These are phyloP conservation scores for Colletotrichum tabaci DNA, from an alignment of 2,329 filamentous ascomycete species.

Conservation along the genomic window DNA sequence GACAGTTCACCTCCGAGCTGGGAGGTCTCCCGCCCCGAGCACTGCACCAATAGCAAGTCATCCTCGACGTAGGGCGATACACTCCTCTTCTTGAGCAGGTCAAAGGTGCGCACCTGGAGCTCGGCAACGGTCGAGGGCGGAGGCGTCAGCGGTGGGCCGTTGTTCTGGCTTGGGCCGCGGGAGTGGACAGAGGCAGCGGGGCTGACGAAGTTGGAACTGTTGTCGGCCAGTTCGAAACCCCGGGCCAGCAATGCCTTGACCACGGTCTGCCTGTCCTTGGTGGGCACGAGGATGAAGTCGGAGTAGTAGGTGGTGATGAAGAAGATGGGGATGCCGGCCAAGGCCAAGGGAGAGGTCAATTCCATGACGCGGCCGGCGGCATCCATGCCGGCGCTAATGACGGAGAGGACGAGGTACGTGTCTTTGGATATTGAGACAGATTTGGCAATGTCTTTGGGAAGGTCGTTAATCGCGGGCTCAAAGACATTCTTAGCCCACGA, in stretches of 20 bases:
- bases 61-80: constrained; percentile 81
- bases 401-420: constrained; percentile 89
- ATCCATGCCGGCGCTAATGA: constrained; percentile 91
- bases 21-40: constrained; percentile 75
- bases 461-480: constrained; percentile 72
- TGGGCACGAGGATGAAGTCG: constrained; percentile 94
- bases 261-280: constrained; percentile 80
- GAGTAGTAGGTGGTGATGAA: constrained; percentile 99
- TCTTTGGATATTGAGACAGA: constrained; percentile 83
- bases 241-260: constrained; percentile 82
- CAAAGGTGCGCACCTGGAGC: constrained; percentile 86
- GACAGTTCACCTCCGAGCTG: constrained; percentile 57
- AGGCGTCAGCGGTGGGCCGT: constrained; percentile 75
- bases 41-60: constrained; percentile 82
- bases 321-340: constrained; percentile 96
- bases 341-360: constrained; percentile 88
- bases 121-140: constrained; percentile 84
- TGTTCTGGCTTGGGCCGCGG: constrained; percentile 54
- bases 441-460: constrained; percentile 68
- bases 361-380: constrained; percentile 93
- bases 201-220: constrained; percentile 77
- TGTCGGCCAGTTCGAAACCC: constrained; percentile 87
- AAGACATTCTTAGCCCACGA: constrained; percentile 83
- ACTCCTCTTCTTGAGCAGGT: constrained; percentile 81
- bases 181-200: constrained; percentile 58